Evolutionary conservation across 2,329 filamentous ascomycete genomes (phyloP), one percentile per base, ranked within the genome.

Genomic region (Cordyceps cateniannulata): DNA sequence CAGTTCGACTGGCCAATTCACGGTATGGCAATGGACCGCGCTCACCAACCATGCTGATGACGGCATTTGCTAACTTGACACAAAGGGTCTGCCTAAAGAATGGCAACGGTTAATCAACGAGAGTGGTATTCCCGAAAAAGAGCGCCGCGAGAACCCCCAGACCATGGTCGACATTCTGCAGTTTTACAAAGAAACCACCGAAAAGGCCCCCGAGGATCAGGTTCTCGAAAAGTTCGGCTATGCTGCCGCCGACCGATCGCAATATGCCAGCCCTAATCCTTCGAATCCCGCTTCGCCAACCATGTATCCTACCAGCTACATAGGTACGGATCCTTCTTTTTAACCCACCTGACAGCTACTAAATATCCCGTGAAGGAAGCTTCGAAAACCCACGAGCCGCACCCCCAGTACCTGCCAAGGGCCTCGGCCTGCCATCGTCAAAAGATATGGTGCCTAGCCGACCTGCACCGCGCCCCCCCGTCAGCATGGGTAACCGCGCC

Each of bases 211-310:
- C 63, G 91, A 97, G 71, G 91, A 96, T 70, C 89, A 90, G 68
- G 88, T 95, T 61, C 91, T 95, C 80, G 93, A 98, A 74, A 99
- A 99, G 74, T 97, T 99, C 73, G 91, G 96, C 69, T 87, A 96
- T 77, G 91, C 89, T 58, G 81, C 87, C 62, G 81, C 87, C 62
- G 81, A 84, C 62, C 69, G 77, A 67, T 78, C 81, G 59, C 75
- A 79, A 66, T 71, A 76, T 66, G 66, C 74, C 65, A 68, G 73
- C 66, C 72, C 75, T 65, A 70, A 78, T 69, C 69, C 76, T 69
- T 71, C 77, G 69, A 69, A 77, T 65, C 73, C 77, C 70, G 69
- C 81, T 69, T 80, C 81, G 69, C 76, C 83, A 69, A 77, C 77
- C 69, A 78, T 81, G 72, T 81, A 83, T 69, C 79, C 81, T 61